These are phyloP conservation scores for Penicillium sp. DNA, from an alignment of 2,329 filamentous ascomycete genomes.

Conservation along the genomic window DNA sequence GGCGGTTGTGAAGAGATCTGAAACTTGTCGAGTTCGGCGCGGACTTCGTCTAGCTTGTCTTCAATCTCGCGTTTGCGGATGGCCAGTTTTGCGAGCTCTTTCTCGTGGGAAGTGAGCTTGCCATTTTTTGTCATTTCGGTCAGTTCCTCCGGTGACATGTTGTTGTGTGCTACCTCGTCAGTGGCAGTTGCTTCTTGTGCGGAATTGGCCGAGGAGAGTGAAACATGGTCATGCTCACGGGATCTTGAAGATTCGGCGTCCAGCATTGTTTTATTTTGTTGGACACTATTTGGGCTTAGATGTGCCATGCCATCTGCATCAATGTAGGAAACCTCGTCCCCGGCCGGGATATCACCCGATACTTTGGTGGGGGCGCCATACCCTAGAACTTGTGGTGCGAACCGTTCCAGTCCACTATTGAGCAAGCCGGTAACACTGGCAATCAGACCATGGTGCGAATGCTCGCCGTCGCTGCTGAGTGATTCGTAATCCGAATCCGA, in stretches of 20 bases:
- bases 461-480: conserved; percentile 17
- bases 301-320: background rate
- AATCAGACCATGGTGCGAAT: conserved; percentile 35
- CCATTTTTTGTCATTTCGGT: conserved; percentile 29
- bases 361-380: conserved; percentile 41
- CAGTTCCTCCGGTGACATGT: conserved; percentile 23
- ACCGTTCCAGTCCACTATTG: conserved; percentile 48
- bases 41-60: conserved; percentile 36
- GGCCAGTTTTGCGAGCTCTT: conserved; percentile 44
- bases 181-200: conserved; percentile 16
- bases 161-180: conserved; percentile 21
- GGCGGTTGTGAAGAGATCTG: conserved; percentile 14
- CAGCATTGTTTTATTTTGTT: background rate
- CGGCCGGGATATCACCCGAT: conserved; percentile 10
- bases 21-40: conserved; percentile 34
- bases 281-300: background rate
- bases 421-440: conserved; percentile 38
- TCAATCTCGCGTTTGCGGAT: conserved; percentile 42
- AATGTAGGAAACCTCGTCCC: background rate
- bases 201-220: conserved; percentile 20
- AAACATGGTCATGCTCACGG: conserved; percentile 18
- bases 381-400: conserved; percentile 52
- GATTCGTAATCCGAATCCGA: conserved; percentile 19
- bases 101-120: conserved; percentile 40
- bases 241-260: background rate